phyloP scores from a whole-genome alignment of 2,329 filamentous ascomycete genomes.

The Leptographium lundbergii region DNA sequence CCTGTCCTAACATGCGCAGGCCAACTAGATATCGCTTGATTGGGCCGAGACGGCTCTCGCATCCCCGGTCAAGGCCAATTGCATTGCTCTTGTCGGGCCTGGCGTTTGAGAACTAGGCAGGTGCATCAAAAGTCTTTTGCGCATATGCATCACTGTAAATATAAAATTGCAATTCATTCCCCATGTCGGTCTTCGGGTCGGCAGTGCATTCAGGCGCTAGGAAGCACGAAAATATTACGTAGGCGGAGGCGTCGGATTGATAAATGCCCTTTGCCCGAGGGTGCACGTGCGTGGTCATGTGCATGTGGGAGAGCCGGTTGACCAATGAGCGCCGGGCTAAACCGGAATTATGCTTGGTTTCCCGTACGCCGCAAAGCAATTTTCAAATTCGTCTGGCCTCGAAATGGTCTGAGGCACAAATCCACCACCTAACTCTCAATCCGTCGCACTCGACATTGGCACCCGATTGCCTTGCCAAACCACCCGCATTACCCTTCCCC shows the following conservation, averaged over 20 bases:
- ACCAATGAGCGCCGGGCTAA: constrained; percentile 16
- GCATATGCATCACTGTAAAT: neutral
- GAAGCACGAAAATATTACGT: neutral
- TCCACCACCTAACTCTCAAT: constrained; percentile 6
- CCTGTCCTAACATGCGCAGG: neutral
- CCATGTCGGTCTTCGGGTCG: too few relatives aligned
- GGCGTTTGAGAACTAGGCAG: neutral
- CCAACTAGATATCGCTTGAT: neutral
- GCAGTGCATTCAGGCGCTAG: too few relatives aligned
- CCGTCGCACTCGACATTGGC: constrained; percentile 21
- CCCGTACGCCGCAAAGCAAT: constrained; percentile 2
- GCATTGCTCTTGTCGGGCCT: neutral
- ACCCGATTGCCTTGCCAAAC: constrained; percentile 25
- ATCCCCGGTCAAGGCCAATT: neutral
- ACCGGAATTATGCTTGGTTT: constrained; percentile 12
- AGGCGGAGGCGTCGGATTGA: neutral
- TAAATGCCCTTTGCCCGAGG: constrained; percentile 6
- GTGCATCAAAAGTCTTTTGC: neutral
- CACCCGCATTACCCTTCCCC: constrained; percentile 20
- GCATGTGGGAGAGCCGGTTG: constrained; percentile 5
- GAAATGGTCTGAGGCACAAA: constrained; percentile 12
- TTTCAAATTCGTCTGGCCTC: constrained; percentile 5
- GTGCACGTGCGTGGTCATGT: constrained; percentile 8
- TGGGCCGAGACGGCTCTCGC: neutral
- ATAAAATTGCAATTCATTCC: neutral